Conservation (phyloP, 371 early-diverging fungal species). For the Apophysomyces ossiformis region DNA sequence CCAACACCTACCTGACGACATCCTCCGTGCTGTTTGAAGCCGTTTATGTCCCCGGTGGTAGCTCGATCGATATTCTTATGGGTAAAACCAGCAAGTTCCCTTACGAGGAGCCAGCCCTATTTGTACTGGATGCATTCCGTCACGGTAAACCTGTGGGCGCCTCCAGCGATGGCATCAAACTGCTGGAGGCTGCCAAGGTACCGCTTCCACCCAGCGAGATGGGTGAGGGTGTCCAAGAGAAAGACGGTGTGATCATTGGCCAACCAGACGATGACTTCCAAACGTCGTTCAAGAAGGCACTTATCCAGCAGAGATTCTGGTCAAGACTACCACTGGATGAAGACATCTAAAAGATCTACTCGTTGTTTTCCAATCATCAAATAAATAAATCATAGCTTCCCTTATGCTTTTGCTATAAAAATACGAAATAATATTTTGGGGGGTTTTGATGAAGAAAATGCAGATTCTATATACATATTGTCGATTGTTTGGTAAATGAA, state of each 20-base stretch:
- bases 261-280: neutral
- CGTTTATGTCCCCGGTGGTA: slow-evolving; percentile 45
- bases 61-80: slow-evolving; percentile 24
- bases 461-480: slow-evolving; percentile 1
- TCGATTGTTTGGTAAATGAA: neutral
- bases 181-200: slow-evolving; percentile 28
- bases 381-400: neutral
- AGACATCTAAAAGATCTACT: neutral
- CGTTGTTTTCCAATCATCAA: neutral
- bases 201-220: slow-evolving; percentile 3
- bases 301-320: slow-evolving; percentile 45
- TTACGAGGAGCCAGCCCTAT: slow-evolving; percentile 38
- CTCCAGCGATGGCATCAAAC: slow-evolving; percentile 25
- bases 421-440: neutral
- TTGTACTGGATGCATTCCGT: slow-evolving; percentile 38
- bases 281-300: slow-evolving; percentile 22
- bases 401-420: neutral
- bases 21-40: slow-evolving; percentile 46
- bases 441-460: neutral
- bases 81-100: slow-evolving; percentile 26
- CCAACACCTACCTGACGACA: slow-evolving; percentile 32
- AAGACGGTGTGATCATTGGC: slow-evolving; percentile 33
- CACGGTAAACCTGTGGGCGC: slow-evolving; percentile 48
- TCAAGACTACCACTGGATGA: slow-evolving; percentile 38
- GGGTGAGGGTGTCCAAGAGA: slow-evolving; percentile 11